phyloP scores from a whole-genome alignment of 345 rosid species.

The Acer campestre region DNA sequence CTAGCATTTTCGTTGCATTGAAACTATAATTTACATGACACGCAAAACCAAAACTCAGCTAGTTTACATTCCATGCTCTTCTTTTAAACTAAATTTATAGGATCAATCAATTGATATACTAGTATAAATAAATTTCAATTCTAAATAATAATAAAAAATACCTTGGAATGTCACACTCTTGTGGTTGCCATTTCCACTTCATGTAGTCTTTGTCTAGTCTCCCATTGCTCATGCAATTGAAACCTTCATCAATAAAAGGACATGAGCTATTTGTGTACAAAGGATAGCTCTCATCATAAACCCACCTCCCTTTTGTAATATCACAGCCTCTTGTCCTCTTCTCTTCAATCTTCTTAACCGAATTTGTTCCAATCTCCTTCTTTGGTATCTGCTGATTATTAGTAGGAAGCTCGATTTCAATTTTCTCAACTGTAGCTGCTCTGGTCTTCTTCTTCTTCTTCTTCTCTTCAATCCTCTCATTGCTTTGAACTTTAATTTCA shows the following conservation, averaged over 20 bases:
- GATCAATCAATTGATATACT: too few species aligned
- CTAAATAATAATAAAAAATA: conserved; percentile 21
- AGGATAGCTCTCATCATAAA: conserved; percentile 70
- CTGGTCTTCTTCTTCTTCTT: conserved; percentile 17
- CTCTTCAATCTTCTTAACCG: conserved; percentile 14
- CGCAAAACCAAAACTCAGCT: conserved; percentile 5
- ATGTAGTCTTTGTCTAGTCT: conserved; percentile 62
- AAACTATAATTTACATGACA: conserved; percentile 50
- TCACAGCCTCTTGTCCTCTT: conserved; percentile 52
- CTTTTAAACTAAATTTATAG: neutral
- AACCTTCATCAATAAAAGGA: conserved; percentile 92
- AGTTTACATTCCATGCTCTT: neutral
- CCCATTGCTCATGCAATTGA: conserved; percentile 80
- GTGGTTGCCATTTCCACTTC: conserved; percentile 92
- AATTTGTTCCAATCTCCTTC: conserved; percentile 26
- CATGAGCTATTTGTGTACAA: conserved; percentile 75
- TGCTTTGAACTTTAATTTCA: conserved; percentile 26
- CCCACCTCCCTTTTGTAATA: conserved; percentile 79
- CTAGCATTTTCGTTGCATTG: conserved; percentile 78
- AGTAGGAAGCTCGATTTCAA: conserved; percentile 39
- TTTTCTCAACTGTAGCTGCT: conserved; percentile 24
- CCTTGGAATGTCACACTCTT: conserved; percentile 81
- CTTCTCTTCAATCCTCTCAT: conserved; percentile 16
- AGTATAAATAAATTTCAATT: too few species aligned
- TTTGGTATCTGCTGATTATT: conserved; percentile 20